Base-by-base conservation (phyloP, 768 basidiomycete genomes). In the Mycena venus region DNA sequence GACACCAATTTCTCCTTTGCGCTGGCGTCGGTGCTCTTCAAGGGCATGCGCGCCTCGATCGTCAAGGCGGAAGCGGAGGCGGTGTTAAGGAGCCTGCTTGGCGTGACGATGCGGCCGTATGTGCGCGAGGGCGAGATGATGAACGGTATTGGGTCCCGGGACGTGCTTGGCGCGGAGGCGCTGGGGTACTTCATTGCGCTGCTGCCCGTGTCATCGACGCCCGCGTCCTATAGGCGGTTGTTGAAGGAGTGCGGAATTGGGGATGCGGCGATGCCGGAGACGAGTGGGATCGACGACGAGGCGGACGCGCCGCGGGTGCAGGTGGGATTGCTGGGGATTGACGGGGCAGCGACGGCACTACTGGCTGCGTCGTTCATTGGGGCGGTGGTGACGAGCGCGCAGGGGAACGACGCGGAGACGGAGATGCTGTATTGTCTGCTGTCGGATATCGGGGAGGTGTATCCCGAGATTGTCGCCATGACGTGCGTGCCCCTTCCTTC, bases 141-240 rank as follows among this genome's bases (percentile, higher is more conserved):
- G 15, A 85, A 89, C 73, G 88, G 85, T 9, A 81, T 84, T 58
- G 40, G 62, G 38, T n/a, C 11, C 67, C 81, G 84, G 32, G 82
- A 88, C 9, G 83, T 85, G n/a, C 83, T 94, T 29, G 85, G 85
- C 58, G 83, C 87, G 0, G 92, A 95, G 63, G 90, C 90, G 1
- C 82, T 95, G 23, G 94, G 93, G 12, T 96, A 95, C 82, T 94
- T 96, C 83, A 82, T 97, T 42, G 94, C 95, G 15, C 85, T 96
- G 23, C 83, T 97, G 1, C 92, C 95, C 3, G 86, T 91, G 42
- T 92, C 93, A 31, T 90, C 91, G 6, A 90, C 89, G 5, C 83
- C 85, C 19, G 85, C 84, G 31, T 83, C 90, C 12, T 93, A 93
- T 78, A 87, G 89, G 70, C 84, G 83, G 38, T 86, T 98, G 32